Evolutionary conservation across 805 yeast species (phyloP).

Genomic region (Saturnispora kantuleensis): DNA sequence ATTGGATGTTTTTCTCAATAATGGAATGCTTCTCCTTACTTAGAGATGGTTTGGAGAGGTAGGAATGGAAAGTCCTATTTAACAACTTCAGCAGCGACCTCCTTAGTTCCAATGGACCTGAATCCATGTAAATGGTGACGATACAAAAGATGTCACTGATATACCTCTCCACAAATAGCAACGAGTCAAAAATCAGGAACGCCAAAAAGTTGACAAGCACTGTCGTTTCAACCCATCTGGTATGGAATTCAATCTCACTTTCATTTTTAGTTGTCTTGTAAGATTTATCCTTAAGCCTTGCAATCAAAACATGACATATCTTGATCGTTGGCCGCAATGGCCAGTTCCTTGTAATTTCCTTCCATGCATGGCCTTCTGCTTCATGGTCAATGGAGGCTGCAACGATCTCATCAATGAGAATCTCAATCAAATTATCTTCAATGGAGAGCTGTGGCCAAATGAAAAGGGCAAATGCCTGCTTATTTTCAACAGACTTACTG

Average conservation of each 20-base stretch:
- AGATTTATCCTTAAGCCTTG: constrained; percentile 46
- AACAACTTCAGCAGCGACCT: constrained; percentile 49
- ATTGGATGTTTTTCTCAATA: constrained; percentile 38
- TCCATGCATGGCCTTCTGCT: constrained; percentile 67
- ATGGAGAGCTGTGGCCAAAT: constrained; percentile 60
- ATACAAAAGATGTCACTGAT: constrained; percentile 65
- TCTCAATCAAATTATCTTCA: constrained; percentile 47
- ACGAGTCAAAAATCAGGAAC: constrained; percentile 61
- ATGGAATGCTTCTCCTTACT: constrained; percentile 29
- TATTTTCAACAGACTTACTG: constrained; percentile 39
- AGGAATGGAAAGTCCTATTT: constrained; percentile 61
- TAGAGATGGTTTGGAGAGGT: constrained; percentile 47
- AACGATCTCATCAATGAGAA: constrained; percentile 64
- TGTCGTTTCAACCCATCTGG: constrained; percentile 61
- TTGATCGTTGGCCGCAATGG: constrained; percentile 62
- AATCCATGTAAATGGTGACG: constrained; percentile 50
- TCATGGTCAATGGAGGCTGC: constrained; percentile 67
- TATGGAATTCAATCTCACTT: constrained; percentile 38
- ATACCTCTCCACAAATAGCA: constrained; percentile 48
- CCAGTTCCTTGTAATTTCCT: constrained; percentile 49
- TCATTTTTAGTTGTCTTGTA: constrained; percentile 36
- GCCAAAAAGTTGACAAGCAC: constrained; percentile 56
- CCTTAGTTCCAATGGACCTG: constrained; percentile 47
- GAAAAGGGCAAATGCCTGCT: constrained; percentile 45
- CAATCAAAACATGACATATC: constrained; percentile 54